phyloP scores from a whole-genome alignment of 1,284 basidiomycete genomes.

The Tetrapyrgos nigripes region DNA sequence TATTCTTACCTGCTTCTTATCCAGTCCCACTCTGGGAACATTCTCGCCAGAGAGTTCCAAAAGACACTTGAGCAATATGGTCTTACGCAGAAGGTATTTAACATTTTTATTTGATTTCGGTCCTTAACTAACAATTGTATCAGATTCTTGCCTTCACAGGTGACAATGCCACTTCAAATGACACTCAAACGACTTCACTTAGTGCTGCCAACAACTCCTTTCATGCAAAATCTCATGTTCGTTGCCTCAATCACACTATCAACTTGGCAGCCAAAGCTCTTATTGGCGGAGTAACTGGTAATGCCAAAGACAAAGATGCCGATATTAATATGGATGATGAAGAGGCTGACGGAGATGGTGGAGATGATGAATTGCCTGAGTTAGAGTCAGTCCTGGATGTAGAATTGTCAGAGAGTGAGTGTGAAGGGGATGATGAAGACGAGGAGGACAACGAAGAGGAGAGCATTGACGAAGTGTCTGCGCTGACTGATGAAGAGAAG shows the following conservation, averaged over 20 bases:
- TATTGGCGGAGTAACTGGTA: too few species aligned
- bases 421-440: not conserved
- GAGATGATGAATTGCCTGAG: not conserved
- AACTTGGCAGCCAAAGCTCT: constrained; percentile 19
- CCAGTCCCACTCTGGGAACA: constrained; percentile 3
- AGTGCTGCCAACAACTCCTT: constrained; percentile 12
- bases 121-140: too few species aligned
- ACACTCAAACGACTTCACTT: too few species aligned
- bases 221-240: constrained; percentile 9
- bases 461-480: too few species aligned
- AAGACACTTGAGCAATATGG: not conserved
- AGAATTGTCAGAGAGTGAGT: too few species aligned
- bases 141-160: constrained; percentile 11
- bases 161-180: constrained; percentile 7
- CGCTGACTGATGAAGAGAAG: too few species aligned
- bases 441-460: not conserved
- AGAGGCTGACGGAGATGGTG: too few species aligned
- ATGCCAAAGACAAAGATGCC: too few species aligned
- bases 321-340: too few species aligned
- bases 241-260: constrained; percentile 19
- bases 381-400: too few species aligned
- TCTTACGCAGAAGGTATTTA: constrained; percentile 2
- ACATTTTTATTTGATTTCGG: not conserved
- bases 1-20: not conserved
- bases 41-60: constrained; percentile 1